These are phyloP conservation scores for Panus rudis DNA, from an alignment of 768 basidiomycete genomes.

Conservation along the genomic window DNA sequence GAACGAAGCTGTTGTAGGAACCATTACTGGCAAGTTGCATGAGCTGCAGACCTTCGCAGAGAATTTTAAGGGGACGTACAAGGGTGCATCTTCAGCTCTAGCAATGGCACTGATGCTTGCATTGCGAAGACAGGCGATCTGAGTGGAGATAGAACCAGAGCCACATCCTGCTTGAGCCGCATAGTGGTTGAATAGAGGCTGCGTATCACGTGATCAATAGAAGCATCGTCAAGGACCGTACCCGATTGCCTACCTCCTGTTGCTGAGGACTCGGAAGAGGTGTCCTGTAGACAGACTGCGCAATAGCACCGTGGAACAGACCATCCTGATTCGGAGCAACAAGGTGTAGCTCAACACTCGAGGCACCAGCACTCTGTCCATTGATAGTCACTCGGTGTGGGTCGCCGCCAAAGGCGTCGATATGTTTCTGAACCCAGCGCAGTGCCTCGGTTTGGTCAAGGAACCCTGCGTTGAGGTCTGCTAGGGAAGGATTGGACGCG, in stretches of 20 bases:
- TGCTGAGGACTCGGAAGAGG: conserved; percentile 46
- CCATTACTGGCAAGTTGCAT: conserved; percentile 24
- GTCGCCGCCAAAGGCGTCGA: conserved; percentile 34
- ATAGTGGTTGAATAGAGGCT: conserved; percentile 51
- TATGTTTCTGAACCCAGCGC: conserved; percentile 32
- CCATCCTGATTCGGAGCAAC: conserved; percentile 33
- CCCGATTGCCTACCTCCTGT: conserved; percentile 35
- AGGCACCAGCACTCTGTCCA: conserved; percentile 54
- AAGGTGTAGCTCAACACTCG: conserved; percentile 53
- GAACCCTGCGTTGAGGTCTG: conserved; percentile 49
- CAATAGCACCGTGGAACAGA: conserved; percentile 50
- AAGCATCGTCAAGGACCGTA: not conserved
- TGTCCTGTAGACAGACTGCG: conserved; percentile 52
- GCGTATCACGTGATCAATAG: not conserved
- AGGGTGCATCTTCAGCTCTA: conserved; percentile 46
- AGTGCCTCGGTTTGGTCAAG: conserved; percentile 43
- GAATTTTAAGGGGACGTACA: conserved; percentile 38
- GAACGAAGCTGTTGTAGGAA: conserved; percentile 42
- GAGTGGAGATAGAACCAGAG: conserved; percentile 23
- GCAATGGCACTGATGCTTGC: conserved; percentile 46
- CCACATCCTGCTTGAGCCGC: conserved; percentile 44
- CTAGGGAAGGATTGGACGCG: conserved; percentile 24
- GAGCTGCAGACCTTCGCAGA: not conserved
- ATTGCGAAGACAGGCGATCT: conserved; percentile 42
- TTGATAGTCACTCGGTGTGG: conserved; percentile 39